Base-by-base conservation (phyloP, 768 basidiomycete genomes). In the Strobilomyces echinocephalus region DNA sequence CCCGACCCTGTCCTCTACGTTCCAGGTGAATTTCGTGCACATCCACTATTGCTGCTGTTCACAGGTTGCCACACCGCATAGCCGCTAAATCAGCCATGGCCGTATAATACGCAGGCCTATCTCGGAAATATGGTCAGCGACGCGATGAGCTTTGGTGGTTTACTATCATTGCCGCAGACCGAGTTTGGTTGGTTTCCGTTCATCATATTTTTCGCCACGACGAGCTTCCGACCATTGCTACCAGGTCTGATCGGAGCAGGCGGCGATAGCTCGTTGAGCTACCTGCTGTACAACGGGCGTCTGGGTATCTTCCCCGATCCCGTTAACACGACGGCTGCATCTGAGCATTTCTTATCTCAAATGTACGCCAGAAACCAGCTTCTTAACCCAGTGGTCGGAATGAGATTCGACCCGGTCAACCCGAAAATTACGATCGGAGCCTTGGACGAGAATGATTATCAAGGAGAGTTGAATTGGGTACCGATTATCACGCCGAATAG, bases 361-460 rank as follows among this genome's bases (percentile, higher is more conserved):
- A 14, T 65, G 31, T 50, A 66, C 35, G 31, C 42, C 28, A 52
- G 9, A 20, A 48, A 54, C 2, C 56, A 63, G 28, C 50, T 65
- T 30, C 59, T 68, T 18, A 52, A 64, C 28, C 61, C 56, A 9
- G 65, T 64, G 12, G 46, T 68, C 20, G 62, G 53, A 24, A 56
- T 66, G 41, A 53, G 49, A 24, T 54, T 66, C 12, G 65, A 68
- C 41, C 67, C 58, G 1, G 15, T 31, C 14, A 47, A 66, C 26
- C 66, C 64, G 8, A 68, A 60, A 30, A 55, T 66, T n/a, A 65
- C 64, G 4, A 65, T 66, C 15, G 64, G 66, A 6, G 61, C 52
- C 6, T 46, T 66, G 42, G 64, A 68, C 31, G 47, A 54, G 28
- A 57, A 43, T 7, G 63, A 65, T 50, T 60, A 54, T 38, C 48